A percentile compares a stretch with the other conserved stretches of the same genome.
These are phyloP conservation scores for Septoria linicola DNA, from an alignment of 2,329 filamentous ascomycete genomes.

Conservation along the genomic window DNA sequence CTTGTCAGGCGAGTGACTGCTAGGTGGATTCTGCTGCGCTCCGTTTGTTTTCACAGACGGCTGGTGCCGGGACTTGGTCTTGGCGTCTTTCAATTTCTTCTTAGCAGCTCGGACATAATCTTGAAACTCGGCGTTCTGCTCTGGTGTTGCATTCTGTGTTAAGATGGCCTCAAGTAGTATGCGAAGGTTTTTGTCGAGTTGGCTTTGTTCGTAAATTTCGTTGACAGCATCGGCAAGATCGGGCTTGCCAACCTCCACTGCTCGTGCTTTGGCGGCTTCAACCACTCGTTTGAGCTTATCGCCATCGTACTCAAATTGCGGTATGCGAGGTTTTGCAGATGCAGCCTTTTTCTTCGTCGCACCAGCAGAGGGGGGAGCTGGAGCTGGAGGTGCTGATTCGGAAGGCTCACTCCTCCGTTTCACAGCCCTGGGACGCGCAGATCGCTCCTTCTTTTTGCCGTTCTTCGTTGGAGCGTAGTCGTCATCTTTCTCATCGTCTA, in stretches of 20 bases:
- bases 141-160: conserved; percentile 40
- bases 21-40: conserved; percentile 29
- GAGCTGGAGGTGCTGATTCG: conserved; percentile 24
- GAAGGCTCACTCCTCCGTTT: conserved; percentile 30
- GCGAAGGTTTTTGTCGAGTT: conserved; percentile 39
- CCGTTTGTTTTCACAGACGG: conserved; percentile 35
- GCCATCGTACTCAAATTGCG: conserved; percentile 24
- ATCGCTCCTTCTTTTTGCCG: conserved; percentile 37
- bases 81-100: conserved; percentile 39
- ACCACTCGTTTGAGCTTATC: conserved; percentile 38
- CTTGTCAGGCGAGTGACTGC: conserved; percentile 21
- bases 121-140: conserved; percentile 45
- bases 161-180: conserved; percentile 47
- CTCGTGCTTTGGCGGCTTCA: conserved; percentile 45
- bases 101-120: conserved; percentile 46
- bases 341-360: conserved; percentile 7
- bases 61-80: conserved; percentile 37
- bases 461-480: conserved; percentile 44
- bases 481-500: conserved; percentile 49
- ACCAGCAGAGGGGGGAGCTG: conserved; percentile 9
- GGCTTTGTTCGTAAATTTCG: conserved; percentile 45
- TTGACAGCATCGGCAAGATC: conserved; percentile 44
- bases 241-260: conserved; percentile 40
- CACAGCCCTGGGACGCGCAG: conserved; percentile 24
- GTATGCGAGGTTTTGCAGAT: conserved; percentile 9